Base-by-base conservation (phyloP, 1,284 basidiomycete genomes). In the Marasmius sp. region DNA sequence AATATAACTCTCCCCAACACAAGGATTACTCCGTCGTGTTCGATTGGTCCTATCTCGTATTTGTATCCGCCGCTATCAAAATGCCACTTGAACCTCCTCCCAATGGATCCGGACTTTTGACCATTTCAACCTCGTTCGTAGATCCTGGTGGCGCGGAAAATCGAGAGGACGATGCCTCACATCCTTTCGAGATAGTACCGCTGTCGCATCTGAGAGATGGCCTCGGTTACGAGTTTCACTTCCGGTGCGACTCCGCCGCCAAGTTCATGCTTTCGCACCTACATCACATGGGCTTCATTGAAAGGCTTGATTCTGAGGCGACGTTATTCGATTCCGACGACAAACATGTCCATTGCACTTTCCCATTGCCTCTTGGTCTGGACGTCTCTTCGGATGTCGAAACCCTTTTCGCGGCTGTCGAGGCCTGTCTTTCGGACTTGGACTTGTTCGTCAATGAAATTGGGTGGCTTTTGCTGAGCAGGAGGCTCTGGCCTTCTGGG, bases 311-410 rank as follows among this genome's bases (percentile, higher is more conserved):
- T 66, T 62, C 67, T 34, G 63, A 71, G n/a, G 62, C 69, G 16
- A 63, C 70, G 5, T 69, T 82, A 34, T 81, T 85, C 66, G 71
- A 74, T 18, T 70, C 73, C 14, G 63, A 63, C 6, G 57, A 67
- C 3, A 74, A 67, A 64, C 75, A 67, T 53, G 63, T 76, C 14
- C 70, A 75, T 47, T 89, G 86, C 67, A 72, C 75, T 6, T 92
- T 92, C 67, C 85, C 85, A 0, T 71, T 93, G 12, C 91, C 92
- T 0, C 73, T 89, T 3, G 84, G 88, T 0, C 79, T 92, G 51
- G 92, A 93, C 68, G 74, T 87, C 8, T 89, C 90, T 0, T 80
- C 81, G 9, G 84, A 87, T 45, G 89, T 93, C 4, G 91, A 93
- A 69, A 84, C 82, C 0, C 77, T 94, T 33, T 83, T 92, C 10